These are phyloP conservation scores for Plenodomus biglobosus DNA, from an alignment of 2,329 filamentous ascomycete species.

Conservation along the genomic window DNA sequence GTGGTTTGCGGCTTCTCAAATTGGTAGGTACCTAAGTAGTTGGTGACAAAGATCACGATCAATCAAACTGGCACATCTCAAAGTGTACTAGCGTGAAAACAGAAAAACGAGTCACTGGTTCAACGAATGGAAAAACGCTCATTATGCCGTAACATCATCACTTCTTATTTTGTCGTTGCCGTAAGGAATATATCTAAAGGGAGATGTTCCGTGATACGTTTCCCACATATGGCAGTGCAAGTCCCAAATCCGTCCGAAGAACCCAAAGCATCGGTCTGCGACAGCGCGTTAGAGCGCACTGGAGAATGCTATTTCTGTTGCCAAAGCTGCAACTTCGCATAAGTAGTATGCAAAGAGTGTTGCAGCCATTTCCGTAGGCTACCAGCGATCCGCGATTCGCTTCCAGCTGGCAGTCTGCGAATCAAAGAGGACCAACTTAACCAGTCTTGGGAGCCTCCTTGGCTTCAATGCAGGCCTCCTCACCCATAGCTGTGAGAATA, in stretches of 20 bases:
- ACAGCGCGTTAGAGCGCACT: conserved; percentile 34
- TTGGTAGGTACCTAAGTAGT: neutral
- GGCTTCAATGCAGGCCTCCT: conserved; percentile 87
- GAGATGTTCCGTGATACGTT: conserved; percentile 40
- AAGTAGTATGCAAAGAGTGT: conserved; percentile 21
- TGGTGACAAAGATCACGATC: conserved; percentile 10
- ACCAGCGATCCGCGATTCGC: conserved; percentile 32
- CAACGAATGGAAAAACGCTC: conserved; percentile 22
- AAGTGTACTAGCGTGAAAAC: conserved; percentile 26
- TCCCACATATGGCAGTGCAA: conserved; percentile 45
- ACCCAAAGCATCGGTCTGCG: conserved; percentile 38
- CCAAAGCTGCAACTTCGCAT: conserved; percentile 30
- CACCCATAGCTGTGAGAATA: conserved; percentile 93
- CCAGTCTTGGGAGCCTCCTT: conserved; percentile 75
- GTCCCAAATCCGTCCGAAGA: conserved; percentile 42
- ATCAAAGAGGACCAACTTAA: conserved; percentile 33
- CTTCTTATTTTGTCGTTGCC: conserved; percentile 40
- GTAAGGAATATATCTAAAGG: conserved; percentile 40
- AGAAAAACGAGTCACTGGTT: conserved; percentile 24
- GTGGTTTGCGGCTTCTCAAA: neutral
- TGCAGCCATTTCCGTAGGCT: conserved; percentile 26
- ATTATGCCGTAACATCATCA: conserved; percentile 38
- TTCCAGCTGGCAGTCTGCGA: conserved; percentile 29
- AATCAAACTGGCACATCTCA: neutral
- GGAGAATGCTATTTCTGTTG: conserved; percentile 34